Conservation (phyloP, 306 rosid species). For the Gynostemma pentaphyllum region DNA sequence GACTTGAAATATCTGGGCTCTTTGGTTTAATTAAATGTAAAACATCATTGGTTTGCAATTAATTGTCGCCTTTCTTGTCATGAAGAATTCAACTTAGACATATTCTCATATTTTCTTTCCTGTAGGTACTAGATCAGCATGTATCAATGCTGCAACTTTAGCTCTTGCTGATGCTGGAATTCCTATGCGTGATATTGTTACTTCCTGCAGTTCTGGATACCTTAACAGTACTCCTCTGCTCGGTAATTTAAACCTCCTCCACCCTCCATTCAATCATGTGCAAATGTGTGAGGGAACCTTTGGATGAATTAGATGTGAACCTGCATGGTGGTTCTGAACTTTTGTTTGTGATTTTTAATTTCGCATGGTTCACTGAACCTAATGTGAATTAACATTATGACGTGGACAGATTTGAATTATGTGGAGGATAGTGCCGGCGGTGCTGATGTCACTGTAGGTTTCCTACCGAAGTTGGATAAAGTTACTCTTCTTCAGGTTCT, state of each 20-base stretch:
- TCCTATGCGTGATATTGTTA: conserved; percentile 87
- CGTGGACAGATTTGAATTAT: conserved; percentile 64
- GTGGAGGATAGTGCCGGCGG: conserved; percentile 97
- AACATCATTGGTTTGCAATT: not conserved
- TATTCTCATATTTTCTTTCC: not conserved
- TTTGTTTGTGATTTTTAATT: not conserved
- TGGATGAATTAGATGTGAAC: not conserved
- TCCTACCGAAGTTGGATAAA: conserved; percentile 74
- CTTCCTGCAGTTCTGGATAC: conserved; percentile 89
- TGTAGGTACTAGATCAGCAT: conserved; percentile 88
- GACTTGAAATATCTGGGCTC: not conserved
- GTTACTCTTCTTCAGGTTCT: conserved; percentile 81
- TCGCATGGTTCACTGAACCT: conserved; percentile 1
- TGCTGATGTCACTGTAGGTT: conserved; percentile 81
- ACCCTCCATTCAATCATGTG: not conserved
- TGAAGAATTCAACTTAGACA: not conserved
- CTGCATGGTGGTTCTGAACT: not conserved
- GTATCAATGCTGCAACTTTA: conserved; percentile 90
- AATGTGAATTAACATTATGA: conserved; percentile 10
- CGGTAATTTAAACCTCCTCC: conserved; percentile 28
- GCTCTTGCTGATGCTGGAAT: conserved; percentile 96
- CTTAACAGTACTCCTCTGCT: conserved; percentile 79
- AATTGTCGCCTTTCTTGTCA: not conserved
- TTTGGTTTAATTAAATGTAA: not conserved
- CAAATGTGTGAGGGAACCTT: not conserved